Evolutionary conservation across 2,329 filamentous ascomycete genomes (phyloP).

Genomic region (Didymella pinodella): DNA sequence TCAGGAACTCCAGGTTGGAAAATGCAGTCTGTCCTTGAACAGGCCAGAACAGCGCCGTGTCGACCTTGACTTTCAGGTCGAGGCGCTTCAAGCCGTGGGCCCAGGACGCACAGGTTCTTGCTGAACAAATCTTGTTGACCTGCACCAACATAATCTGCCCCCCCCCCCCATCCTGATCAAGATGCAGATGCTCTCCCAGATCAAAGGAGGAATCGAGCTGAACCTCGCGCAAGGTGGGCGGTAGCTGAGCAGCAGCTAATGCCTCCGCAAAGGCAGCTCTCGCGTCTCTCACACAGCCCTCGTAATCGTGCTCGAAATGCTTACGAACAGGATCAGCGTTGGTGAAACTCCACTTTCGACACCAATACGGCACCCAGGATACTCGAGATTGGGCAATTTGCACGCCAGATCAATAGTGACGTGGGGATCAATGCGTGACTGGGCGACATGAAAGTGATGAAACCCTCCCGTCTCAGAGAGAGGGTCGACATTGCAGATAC

Average conservation of each 20-base stretch:
- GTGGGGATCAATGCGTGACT: neutral
- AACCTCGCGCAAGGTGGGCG: neutral
- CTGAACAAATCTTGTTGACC: neutral
- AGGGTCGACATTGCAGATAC: neutral
- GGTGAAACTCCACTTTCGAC: neutral
- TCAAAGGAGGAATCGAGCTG: neutral
- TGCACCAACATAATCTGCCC: neutral
- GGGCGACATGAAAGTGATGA: neutral
- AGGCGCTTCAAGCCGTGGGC: neutral
- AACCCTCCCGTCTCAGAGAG: neutral
- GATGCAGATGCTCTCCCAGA: neutral
- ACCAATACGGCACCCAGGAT: neutral
- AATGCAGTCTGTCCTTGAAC: neutral
- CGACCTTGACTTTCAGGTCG: neutral
- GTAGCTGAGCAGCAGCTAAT: neutral
- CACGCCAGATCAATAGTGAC: neutral
- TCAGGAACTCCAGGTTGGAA: neutral
- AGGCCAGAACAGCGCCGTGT: neutral
- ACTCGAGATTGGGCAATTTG: neutral
- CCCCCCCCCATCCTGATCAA: neutral
- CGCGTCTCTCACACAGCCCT: neutral
- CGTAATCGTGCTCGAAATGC: neutral
- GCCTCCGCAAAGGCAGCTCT: neutral
- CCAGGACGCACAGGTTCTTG: neutral
- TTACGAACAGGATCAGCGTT: neutral